Evolutionary conservation across 495 filamentous ascomycete species (phyloP), one percentile per base, ranked within the genome.

Genomic region (Penicillium antarcticum): DNA sequence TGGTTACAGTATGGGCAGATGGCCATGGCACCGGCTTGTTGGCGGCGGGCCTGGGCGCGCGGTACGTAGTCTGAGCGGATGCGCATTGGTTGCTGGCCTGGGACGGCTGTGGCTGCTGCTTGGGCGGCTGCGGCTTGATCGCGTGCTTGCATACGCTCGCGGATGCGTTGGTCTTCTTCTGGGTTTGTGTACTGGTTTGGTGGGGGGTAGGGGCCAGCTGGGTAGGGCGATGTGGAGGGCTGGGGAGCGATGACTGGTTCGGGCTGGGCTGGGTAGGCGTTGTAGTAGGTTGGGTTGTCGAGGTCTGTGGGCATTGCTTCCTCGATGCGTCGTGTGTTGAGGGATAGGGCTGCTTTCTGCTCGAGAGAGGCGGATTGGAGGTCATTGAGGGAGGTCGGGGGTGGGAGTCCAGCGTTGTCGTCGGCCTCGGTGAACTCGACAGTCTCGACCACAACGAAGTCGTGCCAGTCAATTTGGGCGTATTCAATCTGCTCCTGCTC

Each of bases 401-500:
- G 87, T 21, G 94, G 92, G 4, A 97, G 83, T 35, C 92, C 85
- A 13, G 84, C 80, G 57, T 91, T 81, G 54, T 96, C 91, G 67
- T 97, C 94, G 37, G 79, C 78, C 56, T 96, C 95, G 46, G 82
- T 90, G 70, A 98, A 98, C 23, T 87, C 71, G n/a, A 97, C 90
- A 2, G 92, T 97, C 70, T 97, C 94, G 18, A 97, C 91, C 23
- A 98, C 85, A 19, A 92, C 87, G 56, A 97, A 97, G 68, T 97
- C 94, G 60, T 96, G 91, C 94, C 94, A 98, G 65, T 98, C 94
- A 56, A 98, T 94, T 60, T 92, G 86, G 8, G 88, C 86, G 61
- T 92, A 97, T 53, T 88, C 82, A 17, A 95, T 69, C 47, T 83
- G 83, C 67, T 96, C 91, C 59, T 87, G 83, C 65, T 95, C 90